Evolutionary conservation across 169 alveolate species (phyloP).

Genomic region (Cystoisospora suis): DNA sequence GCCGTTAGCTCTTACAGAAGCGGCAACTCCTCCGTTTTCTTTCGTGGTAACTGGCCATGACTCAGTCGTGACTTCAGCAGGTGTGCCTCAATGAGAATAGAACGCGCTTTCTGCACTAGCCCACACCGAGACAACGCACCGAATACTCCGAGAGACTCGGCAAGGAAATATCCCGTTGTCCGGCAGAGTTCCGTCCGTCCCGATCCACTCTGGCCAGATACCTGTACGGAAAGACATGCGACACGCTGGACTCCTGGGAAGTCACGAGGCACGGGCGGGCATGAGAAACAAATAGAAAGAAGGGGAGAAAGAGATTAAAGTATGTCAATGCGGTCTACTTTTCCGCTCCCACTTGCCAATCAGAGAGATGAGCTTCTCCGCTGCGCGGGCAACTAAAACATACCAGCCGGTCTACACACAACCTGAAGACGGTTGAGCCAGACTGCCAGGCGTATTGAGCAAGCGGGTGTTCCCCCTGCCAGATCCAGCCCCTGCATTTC

Average conservation of each 20-base stretch:
- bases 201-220: background rate
- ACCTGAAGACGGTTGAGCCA: too few relatives aligned
- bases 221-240: background rate
- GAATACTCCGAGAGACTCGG: background rate
- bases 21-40: background rate
- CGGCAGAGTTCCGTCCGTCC: constrained; percentile 17
- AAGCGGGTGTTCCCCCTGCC: too few relatives aligned
- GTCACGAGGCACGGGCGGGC: background rate
- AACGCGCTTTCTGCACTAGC: background rate
- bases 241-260: background rate
- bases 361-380: background rate
- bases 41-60: background rate
- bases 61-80: background rate
- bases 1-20: too few relatives aligned
- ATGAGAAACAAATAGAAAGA: background rate
- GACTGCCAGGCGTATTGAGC: too few relatives aligned
- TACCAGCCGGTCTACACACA: too few relatives aligned
- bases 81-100: background rate
- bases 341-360: background rate
- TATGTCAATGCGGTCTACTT: background rate
- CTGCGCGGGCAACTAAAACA: background rate
- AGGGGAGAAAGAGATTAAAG: background rate
- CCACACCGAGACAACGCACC: background rate
- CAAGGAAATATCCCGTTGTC: background rate
- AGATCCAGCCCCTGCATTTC: too few relatives aligned